A percentile compares a stretch with the other conserved stretches of the same genome.
phyloP scores from a whole-genome alignment of 768 basidiomycete species.

The Psilocybe sp. region DNA sequence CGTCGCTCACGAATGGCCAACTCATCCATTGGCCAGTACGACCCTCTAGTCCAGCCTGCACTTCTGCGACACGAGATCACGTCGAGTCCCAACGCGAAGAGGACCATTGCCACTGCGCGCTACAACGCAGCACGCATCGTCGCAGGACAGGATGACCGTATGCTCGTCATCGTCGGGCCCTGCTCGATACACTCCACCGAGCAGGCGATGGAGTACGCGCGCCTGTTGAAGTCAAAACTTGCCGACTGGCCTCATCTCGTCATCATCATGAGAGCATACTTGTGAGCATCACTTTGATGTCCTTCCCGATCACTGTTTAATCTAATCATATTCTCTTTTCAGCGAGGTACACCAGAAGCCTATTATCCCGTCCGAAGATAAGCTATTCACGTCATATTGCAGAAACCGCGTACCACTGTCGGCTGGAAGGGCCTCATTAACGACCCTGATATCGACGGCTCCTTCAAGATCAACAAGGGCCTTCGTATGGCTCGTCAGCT shows the following conservation, averaged over 20 bases:
- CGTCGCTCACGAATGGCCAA: background rate
- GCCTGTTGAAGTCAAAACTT: constrained; percentile 66
- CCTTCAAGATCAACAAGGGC: constrained; percentile 97
- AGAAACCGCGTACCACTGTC: constrained; percentile 97
- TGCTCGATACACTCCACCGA: constrained; percentile 92
- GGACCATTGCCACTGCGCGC: constrained; percentile 78
- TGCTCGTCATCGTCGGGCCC: constrained; percentile 92
- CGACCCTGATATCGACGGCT: constrained; percentile 93
- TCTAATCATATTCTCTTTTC: constrained; percentile 1
- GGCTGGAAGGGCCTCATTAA: constrained; percentile 97
- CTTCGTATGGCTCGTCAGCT: constrained; percentile 84
- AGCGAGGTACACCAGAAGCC: constrained; percentile 29
- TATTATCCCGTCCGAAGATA: background rate
- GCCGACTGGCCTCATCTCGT: constrained; percentile 71
- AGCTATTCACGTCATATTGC: constrained; percentile 13
- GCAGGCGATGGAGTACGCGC: constrained; percentile 82
- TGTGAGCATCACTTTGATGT: constrained; percentile 48
- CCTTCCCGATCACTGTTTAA: constrained; percentile 4
- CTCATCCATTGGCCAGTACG: constrained; percentile 56
- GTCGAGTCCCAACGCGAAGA: constrained; percentile 59
- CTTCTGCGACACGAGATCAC: constrained; percentile 86
- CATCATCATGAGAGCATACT: constrained; percentile 97
- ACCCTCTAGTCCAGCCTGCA: constrained; percentile 93
- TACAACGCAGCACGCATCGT: constrained; percentile 76
- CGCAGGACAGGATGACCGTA: constrained; percentile 78